Conservation (phyloP, 1,284 basidiomycete species). For the Vanrija sp. region DNA sequence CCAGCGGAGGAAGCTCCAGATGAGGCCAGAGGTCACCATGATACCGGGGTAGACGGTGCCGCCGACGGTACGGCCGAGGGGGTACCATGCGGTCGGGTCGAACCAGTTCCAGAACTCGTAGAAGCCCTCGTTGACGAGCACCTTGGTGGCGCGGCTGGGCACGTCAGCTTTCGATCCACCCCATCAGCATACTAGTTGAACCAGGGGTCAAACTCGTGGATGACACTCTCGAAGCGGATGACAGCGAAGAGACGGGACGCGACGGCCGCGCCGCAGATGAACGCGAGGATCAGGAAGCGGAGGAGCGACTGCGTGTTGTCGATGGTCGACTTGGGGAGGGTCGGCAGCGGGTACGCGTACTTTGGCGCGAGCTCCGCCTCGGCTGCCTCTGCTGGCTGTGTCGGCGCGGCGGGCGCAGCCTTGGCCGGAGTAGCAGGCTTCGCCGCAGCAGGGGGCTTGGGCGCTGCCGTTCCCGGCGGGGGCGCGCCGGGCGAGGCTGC, state of each 20-base stretch:
- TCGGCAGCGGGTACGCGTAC: conserved; percentile 46
- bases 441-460: not conserved
- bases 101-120: conserved; percentile 99
- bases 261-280: conserved; percentile 90
- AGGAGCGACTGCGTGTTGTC: conserved; percentile 78
- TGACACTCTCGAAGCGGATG: conserved; percentile 96
- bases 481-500: not conserved
- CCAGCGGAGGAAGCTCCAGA: conserved; percentile 84
- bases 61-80: conserved; percentile 94
- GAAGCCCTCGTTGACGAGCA: conserved; percentile 87
- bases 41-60: conserved; percentile 97
- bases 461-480: not conserved
- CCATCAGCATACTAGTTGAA: conserved; percentile 14
- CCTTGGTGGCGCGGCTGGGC: conserved; percentile 76
- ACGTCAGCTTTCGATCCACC: not conserved
- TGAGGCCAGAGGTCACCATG: conserved; percentile 96
- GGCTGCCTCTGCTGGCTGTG: not conserved
- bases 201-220: conserved; percentile 76
- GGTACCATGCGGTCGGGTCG: conserved; percentile 98
- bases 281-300: conserved; percentile 75
- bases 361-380: conserved; percentile 2
- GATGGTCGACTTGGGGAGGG: conserved; percentile 58
- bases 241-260: conserved; percentile 96
- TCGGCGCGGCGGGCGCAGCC: not conserved
- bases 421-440: too few relatives aligned